These are phyloP conservation scores for Taxillus chinensis DNA, from an alignment of 164 flowering plant genomes.

Conservation along the genomic window DNA sequence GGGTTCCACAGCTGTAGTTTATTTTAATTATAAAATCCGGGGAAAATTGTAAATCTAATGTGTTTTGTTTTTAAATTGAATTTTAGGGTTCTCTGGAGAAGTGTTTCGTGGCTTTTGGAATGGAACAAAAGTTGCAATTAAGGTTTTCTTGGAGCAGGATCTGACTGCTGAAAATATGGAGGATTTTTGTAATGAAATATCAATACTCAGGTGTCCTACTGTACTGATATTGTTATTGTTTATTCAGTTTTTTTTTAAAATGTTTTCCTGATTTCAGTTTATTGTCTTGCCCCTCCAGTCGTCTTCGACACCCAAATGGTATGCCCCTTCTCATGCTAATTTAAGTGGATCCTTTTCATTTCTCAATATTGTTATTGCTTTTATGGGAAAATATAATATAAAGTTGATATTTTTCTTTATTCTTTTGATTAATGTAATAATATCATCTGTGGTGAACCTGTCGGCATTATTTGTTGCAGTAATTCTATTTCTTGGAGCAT, in stretches of 20 bases:
- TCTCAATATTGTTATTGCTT: not conserved
- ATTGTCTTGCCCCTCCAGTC: constrained; percentile 39
- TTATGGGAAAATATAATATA: not conserved
- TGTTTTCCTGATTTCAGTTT: not conserved
- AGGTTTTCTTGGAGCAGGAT: constrained; percentile 92
- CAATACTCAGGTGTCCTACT: constrained; percentile 62
- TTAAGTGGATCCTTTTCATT: constrained; percentile 2
- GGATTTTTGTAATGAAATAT: constrained; percentile 95
- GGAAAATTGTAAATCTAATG: not conserved
- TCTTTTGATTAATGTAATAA: not conserved
- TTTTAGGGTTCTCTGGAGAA: constrained; percentile 87
- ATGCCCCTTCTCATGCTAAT: constrained; percentile 13
- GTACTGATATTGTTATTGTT: not conserved
- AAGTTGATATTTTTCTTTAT: not conserved
- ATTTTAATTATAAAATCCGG: too few relatives aligned
- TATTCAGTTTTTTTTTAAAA: constrained; percentile 2
- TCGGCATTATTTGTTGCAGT: constrained; percentile 37
- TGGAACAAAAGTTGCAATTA: constrained; percentile 98
- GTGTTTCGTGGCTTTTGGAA: constrained; percentile 97
- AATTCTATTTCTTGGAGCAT: constrained; percentile 90
- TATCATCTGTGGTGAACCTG: not conserved
- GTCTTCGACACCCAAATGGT: constrained; percentile 99
- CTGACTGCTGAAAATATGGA: constrained; percentile 92
- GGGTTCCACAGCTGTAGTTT: too few relatives aligned
- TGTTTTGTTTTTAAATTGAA: not conserved